Evolutionary conservation across 208 protist species (phyloP), one percentile per base, ranked within the genome.

Genomic region (Leishmania tarentolae): DNA sequence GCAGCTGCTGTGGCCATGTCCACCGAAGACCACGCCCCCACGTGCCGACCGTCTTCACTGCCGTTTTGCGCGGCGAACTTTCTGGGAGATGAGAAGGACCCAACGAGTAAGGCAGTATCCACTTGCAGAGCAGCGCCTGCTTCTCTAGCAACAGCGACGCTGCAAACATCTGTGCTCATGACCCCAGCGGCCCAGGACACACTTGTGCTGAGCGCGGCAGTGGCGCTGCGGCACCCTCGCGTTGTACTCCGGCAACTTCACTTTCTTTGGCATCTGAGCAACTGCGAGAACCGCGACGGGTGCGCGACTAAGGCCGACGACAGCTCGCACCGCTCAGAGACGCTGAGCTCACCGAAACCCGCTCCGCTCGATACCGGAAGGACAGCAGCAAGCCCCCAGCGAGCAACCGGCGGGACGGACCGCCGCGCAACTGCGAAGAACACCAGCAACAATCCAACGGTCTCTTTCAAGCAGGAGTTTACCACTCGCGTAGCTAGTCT

Each of bases 151-250:
- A 31, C 40, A 37, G 44, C 69, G 6, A 44, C 66, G 37, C 66
- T 37, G 11, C 40, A 28, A 42, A 40, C 40, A 40, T n/a, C 21
- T 47, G 40, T 7, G 66, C 19, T 8, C 40, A 19, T 46, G 35
- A 50, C 79, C 59, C 28, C 47, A 75, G 75, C 44, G 28, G 37
- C 69, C 9, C 35, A 73, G 69, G 73, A 68, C 59, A 81, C 83
- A 24, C 61, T 80, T 40, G 82, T 81, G 21, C 75, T 88, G 61
- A 42, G 85, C 46, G 76, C 82, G 2, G 87, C 91, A 8, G 70
- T 91, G 44, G 88, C 88, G 40, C 84, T 95, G 63, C 85, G 89
- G 31, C 81, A 90, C 42, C 91, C 91, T 44, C 77, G 79, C 11
- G 66, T 85, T 40, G 82, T 92, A 59, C 85, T 95, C 0, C 78